A percentile compares a stretch with the other conserved stretches of the same genome.
Evolutionary conservation across 352 stramenopile genomes (phyloP).

Genomic region (Aphanomyces invadans): DNA sequence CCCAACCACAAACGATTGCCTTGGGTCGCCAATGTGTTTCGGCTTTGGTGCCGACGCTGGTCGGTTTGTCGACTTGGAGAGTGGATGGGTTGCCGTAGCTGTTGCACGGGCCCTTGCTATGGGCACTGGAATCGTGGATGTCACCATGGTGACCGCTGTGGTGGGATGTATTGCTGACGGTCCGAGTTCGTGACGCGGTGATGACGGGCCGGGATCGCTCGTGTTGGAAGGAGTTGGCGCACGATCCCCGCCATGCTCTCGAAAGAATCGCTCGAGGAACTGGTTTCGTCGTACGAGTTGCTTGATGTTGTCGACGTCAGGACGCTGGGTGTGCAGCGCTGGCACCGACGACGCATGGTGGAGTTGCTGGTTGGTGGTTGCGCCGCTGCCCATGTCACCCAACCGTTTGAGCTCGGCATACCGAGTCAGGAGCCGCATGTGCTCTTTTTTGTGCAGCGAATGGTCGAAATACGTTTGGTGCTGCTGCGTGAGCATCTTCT

Average conservation of each 20-base stretch:
- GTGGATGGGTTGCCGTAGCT: no score
- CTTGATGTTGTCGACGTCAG: not conserved
- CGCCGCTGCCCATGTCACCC: conserved; percentile 33
- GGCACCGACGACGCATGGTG: not conserved
- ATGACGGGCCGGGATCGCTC: no score
- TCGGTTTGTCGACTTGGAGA: no score
- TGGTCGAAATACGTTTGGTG: conserved; percentile 72
- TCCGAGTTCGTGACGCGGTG: no score
- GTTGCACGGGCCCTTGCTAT: not conserved
- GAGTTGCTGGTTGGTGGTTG: conserved; percentile 16
- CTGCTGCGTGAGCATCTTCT: conserved; percentile 74
- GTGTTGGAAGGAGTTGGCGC: no score
- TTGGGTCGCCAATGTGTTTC: conserved; percentile 3
- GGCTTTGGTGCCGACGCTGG: conserved; percentile 21
- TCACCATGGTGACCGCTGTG: not conserved
- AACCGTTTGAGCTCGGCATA: conserved; percentile 40
- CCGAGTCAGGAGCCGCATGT: conserved; percentile 38
- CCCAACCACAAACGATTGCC: conserved; percentile 19
- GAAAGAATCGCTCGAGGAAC: conserved; percentile 19
- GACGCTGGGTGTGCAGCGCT: not conserved
- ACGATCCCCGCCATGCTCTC: not conserved
- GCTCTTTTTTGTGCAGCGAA: conserved; percentile 39
- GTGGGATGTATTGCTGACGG: no score
- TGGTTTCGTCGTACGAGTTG: conserved; percentile 16
- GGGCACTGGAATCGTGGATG: not conserved